Percentiles rank a stretch among this genome's conserved stretches.
These are phyloP conservation scores for Sextonia rubra DNA, from an alignment of 164 flowering plant species.

Conservation along the genomic window DNA sequence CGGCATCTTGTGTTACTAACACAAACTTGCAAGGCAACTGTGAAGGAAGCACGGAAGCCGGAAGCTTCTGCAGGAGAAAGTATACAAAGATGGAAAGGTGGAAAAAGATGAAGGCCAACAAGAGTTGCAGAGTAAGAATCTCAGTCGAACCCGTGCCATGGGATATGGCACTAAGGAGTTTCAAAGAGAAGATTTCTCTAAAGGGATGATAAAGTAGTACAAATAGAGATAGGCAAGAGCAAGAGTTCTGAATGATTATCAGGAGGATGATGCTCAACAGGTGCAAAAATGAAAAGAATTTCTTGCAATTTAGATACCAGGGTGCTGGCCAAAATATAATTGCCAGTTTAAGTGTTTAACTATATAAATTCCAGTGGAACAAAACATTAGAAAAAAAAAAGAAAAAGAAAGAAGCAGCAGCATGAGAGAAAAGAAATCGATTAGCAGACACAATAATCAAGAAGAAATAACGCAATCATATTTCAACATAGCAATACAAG, in stretches of 20 bases:
- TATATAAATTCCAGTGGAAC: slow-evolving; percentile 20
- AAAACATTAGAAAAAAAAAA: slow-evolving; percentile 12
- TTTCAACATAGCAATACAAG: neutral
- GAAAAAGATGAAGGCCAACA: slow-evolving; percentile 73
- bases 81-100: slow-evolving; percentile 55
- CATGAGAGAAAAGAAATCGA: slow-evolving; percentile 14
- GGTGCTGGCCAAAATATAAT: slow-evolving; percentile 25
- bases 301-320: slow-evolving; percentile 29
- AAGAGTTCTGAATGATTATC: slow-evolving; percentile 40
- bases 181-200: slow-evolving; percentile 38
- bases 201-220: slow-evolving; percentile 40
- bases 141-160: slow-evolving; percentile 50
- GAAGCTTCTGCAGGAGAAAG: slow-evolving; percentile 71
- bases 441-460: neutral
- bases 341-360: slow-evolving; percentile 18
- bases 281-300: slow-evolving; percentile 43
- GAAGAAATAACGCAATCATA: neutral
- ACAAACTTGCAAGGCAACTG: slow-evolving; percentile 63
- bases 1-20: slow-evolving; percentile 67
- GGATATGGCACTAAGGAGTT: slow-evolving; percentile 49
- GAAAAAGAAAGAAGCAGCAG: slow-evolving; percentile 17
- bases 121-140: slow-evolving; percentile 60
- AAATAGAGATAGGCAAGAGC: slow-evolving; percentile 39
- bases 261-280: slow-evolving; percentile 49
- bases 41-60: slow-evolving; percentile 68